Conservation (phyloP, 108 stramenopile genomes). For the Bacterosira constricta region DNA sequence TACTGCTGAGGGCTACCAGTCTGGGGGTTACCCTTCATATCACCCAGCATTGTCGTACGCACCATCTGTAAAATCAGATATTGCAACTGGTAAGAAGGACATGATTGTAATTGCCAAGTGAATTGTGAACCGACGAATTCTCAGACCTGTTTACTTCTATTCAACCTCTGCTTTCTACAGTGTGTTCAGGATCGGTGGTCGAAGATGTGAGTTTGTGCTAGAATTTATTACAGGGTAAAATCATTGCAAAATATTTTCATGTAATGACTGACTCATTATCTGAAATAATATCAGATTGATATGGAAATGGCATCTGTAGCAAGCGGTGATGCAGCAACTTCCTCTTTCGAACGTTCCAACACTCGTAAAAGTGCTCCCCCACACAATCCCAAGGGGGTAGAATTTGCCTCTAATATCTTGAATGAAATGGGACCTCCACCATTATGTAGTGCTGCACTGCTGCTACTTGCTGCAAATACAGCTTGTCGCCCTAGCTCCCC, state of each 20-base stretch:
- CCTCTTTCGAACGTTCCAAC: constrained; percentile 2
- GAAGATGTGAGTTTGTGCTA: too few relatives aligned
- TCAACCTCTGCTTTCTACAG: not conserved
- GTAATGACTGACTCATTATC: too few relatives aligned
- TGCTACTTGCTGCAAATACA: constrained; percentile 16
- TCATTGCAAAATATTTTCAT: too few relatives aligned
- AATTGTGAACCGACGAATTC: too few relatives aligned
- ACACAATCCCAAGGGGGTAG: constrained; percentile 4
- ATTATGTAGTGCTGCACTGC: not conserved
- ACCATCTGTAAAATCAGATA: not conserved
- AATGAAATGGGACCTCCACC: constrained; percentile 25
- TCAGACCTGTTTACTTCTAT: not conserved
- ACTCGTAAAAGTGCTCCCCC: not conserved
- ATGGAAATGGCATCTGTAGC: constrained; percentile 16
- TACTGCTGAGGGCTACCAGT: constrained; percentile 15
- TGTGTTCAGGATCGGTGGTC: constrained; percentile 1
- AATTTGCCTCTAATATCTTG: constrained; percentile 22
- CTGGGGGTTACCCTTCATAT: constrained; percentile 7
- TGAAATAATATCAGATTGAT: too few relatives aligned
- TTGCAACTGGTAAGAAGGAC: not conserved
- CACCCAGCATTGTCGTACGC: not conserved
- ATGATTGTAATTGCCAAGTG: too few relatives aligned
- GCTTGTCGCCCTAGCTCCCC: constrained; percentile 14
- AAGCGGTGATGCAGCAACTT: not conserved
- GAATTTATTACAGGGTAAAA: too few relatives aligned